phyloP scores from a whole-genome alignment of 805 yeast genomes.

The Cyberlindnera mycetangii region DNA sequence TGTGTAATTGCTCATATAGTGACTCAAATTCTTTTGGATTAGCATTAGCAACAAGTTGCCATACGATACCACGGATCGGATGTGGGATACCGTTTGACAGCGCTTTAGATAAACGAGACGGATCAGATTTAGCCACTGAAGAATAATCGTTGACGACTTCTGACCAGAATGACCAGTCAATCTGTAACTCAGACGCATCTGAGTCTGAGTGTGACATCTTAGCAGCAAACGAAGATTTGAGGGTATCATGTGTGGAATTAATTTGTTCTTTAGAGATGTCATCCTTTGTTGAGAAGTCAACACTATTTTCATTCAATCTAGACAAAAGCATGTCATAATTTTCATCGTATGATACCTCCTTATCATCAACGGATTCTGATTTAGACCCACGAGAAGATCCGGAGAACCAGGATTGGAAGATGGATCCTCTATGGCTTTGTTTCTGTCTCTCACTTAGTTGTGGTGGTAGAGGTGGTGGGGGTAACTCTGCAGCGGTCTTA shows the following conservation, averaged over 20 bases:
- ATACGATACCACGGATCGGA: constrained; percentile 82
- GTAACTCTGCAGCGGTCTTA: constrained; percentile 29
- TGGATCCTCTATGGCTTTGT: constrained; percentile 22
- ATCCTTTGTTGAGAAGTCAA: constrained; percentile 48
- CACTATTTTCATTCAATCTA: constrained; percentile 54
- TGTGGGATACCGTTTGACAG: constrained; percentile 79
- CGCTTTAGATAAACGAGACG: constrained; percentile 55
- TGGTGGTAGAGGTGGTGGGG: constrained; percentile 29
- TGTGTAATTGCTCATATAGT: constrained; percentile 38
- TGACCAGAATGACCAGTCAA: constrained; percentile 90
- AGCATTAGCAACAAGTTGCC: constrained; percentile 87
- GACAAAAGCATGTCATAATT: constrained; percentile 59
- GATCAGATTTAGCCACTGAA: constrained; percentile 58
- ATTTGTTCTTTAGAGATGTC: constrained; percentile 51
- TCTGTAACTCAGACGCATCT: constrained; percentile 33
- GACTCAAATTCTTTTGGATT: constrained; percentile 48
- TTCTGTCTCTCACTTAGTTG: constrained; percentile 25
- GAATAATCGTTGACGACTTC: constrained; percentile 74
- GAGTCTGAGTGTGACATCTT: constrained; percentile 10
- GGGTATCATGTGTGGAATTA: constrained; percentile 42
- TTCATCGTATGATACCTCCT: constrained; percentile 29
- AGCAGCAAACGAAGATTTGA: constrained; percentile 32
- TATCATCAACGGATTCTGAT: constrained; percentile 17
- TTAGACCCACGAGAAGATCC: constrained; percentile 14
- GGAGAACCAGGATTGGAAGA: constrained; percentile 26